Evolutionary conservation across 306 rosid species (phyloP).

Genomic region (Inga laurina): DNA sequence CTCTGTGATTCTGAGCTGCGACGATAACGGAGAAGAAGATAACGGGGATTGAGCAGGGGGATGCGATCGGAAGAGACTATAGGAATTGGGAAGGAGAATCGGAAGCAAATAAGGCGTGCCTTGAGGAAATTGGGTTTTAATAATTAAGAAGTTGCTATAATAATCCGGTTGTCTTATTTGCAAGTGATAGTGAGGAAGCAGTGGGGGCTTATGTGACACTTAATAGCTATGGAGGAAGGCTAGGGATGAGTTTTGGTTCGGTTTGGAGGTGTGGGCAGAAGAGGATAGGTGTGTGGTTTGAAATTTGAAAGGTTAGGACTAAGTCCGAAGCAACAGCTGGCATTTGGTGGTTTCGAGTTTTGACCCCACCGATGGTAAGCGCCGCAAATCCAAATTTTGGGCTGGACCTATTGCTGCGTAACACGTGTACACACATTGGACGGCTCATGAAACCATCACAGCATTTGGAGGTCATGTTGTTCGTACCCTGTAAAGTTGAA

Average conservation of each 20-base stretch:
- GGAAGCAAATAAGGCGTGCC: conserved; percentile 27
- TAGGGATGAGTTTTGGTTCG: conserved; percentile 34
- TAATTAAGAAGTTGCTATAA: not conserved
- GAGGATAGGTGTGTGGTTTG: not conserved
- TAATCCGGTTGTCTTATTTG: conserved; percentile 47
- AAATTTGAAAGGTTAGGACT: not conserved
- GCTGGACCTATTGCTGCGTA: not conserved
- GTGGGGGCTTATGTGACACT: conserved; percentile 38
- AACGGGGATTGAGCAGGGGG: conserved; percentile 23
- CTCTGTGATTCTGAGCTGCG: conserved; percentile 2
- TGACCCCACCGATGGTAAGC: conserved; percentile 35
- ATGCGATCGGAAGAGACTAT: conserved; percentile 33
- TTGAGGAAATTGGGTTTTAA: conserved; percentile 13
- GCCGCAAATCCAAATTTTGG: conserved; percentile 90
- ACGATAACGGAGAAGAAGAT: not conserved
- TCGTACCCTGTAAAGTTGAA: too few species aligned
- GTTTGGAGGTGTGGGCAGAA: not conserved
- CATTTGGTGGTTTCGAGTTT: conserved; percentile 22
- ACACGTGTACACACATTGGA: conserved; percentile 38
- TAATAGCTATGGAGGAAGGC: not conserved
- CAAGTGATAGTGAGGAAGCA: conserved; percentile 5
- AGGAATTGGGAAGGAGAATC: not conserved
- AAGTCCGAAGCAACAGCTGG: conserved; percentile 46
- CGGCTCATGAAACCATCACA: not conserved
- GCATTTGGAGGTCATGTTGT: not conserved